These are phyloP conservation scores for Nigrograna mackinnonii DNA, from an alignment of 2,329 filamentous ascomycete genomes.

Conservation along the genomic window DNA sequence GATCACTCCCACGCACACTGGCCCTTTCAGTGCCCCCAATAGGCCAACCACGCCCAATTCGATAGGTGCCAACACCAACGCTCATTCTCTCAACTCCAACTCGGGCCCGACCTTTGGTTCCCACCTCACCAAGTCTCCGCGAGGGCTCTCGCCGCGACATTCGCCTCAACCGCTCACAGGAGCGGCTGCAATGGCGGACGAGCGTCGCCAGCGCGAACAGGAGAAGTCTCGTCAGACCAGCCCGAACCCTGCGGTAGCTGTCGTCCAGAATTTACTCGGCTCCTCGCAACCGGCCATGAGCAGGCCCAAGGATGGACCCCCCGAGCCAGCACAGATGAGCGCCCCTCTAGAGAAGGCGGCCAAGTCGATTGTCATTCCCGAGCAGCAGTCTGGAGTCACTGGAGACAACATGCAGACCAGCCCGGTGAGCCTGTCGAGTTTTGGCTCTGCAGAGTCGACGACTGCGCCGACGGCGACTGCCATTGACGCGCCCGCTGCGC, in stretches of 20 bases:
- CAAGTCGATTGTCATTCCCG: constrained; percentile 54
- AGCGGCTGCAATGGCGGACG: constrained; percentile 52
- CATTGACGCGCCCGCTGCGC: constrained; percentile 53
- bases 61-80: constrained; percentile 10
- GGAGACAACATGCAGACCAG: constrained; percentile 55
- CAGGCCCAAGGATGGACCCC: constrained; percentile 46
- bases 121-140: constrained; percentile 47
- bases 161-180: constrained; percentile 51
- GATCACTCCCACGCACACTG: constrained; percentile 46
- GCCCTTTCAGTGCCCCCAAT: constrained; percentile 43
- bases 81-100: constrained; percentile 22
- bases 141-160: constrained; percentile 43
- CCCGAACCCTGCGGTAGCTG: constrained; percentile 50
- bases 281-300: constrained; percentile 44
- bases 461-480: constrained; percentile 52
- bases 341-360: constrained; percentile 52
- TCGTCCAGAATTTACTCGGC: constrained; percentile 49
- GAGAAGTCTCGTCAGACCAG: constrained; percentile 47
- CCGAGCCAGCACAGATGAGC: constrained; percentile 49
- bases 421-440: constrained; percentile 57
- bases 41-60: constrained; percentile 45
- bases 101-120: constrained; percentile 36
- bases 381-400: constrained; percentile 44
- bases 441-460: constrained; percentile 55
- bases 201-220: constrained; percentile 48